Evolutionary conservation across 805 yeast genomes (phyloP).

Genomic region (Saturnispora silvae): DNA sequence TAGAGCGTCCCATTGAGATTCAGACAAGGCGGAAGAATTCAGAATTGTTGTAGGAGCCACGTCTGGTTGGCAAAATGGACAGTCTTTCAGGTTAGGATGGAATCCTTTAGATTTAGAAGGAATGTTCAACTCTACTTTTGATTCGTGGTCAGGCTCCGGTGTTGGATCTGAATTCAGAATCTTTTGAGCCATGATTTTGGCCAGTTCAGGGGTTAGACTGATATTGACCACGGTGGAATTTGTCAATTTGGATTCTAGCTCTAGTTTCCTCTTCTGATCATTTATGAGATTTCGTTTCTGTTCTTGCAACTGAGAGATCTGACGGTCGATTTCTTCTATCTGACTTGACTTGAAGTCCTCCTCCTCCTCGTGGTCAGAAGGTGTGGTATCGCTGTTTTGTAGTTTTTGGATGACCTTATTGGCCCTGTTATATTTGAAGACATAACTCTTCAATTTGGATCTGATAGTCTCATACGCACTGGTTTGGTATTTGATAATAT

Average conservation of each 20-base stretch:
- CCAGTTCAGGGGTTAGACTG: conserved; percentile 4
- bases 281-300: conserved; percentile 5
- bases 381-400: neutral
- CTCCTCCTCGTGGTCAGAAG: neutral
- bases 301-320: conserved; percentile 8
- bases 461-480: conserved; percentile 8
- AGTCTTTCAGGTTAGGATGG: conserved; percentile 4
- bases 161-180: conserved; percentile 1
- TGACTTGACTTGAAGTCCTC: neutral
- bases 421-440: conserved; percentile 7
- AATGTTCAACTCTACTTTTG: neutral
- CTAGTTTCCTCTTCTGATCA: neutral
- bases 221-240: conserved; percentile 7
- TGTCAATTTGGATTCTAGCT: conserved; percentile 1
- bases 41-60: neutral
- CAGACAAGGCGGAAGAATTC: conserved; percentile 1
- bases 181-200: conserved; percentile 4
- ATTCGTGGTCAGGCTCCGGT: neutral
- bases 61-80: conserved; percentile 6
- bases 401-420: conserved; percentile 1
- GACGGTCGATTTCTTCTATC: conserved; percentile 7
- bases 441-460: conserved; percentile 13
- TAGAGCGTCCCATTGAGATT: conserved; percentile 4
- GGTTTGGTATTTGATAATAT: conserved; percentile 17
- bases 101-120: neutral